Base-by-base conservation (phyloP, 2,329 filamentous ascomycete species). In the Didymella glomerata region DNA sequence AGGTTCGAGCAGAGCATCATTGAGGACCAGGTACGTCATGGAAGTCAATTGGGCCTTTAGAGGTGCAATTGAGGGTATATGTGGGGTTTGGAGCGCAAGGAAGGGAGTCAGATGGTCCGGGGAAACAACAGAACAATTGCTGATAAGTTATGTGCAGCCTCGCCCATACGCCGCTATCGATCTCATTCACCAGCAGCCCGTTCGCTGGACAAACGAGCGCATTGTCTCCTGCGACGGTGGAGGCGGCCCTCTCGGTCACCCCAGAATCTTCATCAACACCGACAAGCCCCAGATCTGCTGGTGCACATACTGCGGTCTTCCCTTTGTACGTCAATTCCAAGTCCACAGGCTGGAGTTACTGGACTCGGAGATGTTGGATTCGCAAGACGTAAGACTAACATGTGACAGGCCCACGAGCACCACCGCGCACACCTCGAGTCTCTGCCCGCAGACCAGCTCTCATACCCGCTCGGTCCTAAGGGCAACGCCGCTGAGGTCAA, bases 1-100 rank as follows among this genome's bases (percentile, higher is more conserved):
- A 85, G 94, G 69, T 99, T 99, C 74, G 95, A 99, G 84, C 94
- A 98, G 87, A 98, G 92, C 32, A 92, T 96, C 73, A 94, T 98
- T 81, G 87, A 89, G 70, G 81, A 90, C 68, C 95, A 99, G 91
- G 94, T 97, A 83, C 68, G 87, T 74, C 2, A 22, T 32, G 28
- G 2, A n/a, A 22, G 11, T 53, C 24, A 54, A 48, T 50, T 51
- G 28, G 32, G 18, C 5, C 24, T 10, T 1, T 2, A 18, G 28
- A 16, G 27, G 14, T 44, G 49, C 30, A 44, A 49, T 46, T 44
- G 55, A 41, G 45, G 22, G 25, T 11, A 10, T 14, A 34, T 25
- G 52, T 4, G 57, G 44, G 24, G 22, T 20, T 10, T 13, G 28
- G 11, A 30, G 28, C 28, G 28, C 28, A 11, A 13, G 28, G 11